A percentile compares a stretch with the other conserved stretches of the same genome.
Conservation (phyloP, 108 stramenopile genomes). For the Skeletonema grethae region DNA sequence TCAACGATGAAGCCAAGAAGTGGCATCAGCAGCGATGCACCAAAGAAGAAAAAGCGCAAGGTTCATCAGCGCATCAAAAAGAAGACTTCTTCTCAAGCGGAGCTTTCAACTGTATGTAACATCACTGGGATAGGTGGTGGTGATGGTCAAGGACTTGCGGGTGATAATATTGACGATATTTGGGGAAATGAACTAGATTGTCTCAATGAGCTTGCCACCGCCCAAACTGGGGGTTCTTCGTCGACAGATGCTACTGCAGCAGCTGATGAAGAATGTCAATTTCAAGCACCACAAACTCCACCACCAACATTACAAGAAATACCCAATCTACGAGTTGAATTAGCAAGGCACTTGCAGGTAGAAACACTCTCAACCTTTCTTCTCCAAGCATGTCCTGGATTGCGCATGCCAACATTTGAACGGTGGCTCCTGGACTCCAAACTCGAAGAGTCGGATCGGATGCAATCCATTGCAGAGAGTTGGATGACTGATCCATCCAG, state of each 20-base stretch:
- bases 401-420: conserved; percentile 80
- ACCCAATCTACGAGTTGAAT: conserved; percentile 64
- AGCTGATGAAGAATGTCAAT: not conserved
- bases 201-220: conserved; percentile 27
- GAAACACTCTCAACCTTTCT: conserved; percentile 59
- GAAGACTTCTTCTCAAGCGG: not conserved
- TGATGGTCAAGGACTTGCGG: not conserved
- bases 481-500: conserved; percentile 20
- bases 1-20: not conserved
- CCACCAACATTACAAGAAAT: conserved; percentile 36
- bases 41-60: not conserved
- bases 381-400: conserved; percentile 36
- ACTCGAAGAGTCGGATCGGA: conserved; percentile 52
- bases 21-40: not conserved
- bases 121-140: conserved; percentile 17
- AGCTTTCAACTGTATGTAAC: conserved; percentile 20
- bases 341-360: conserved; percentile 66
- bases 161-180: not conserved
- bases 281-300: not conserved
- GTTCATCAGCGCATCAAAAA: not conserved
- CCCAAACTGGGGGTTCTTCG: not conserved
- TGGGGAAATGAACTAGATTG: conserved; percentile 21
- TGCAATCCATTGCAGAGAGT: conserved; percentile 13
- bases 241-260: not conserved
- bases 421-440: conserved; percentile 77